Base-by-base conservation (phyloP, 2,329 filamentous ascomycete genomes). In the Ceratocystis destructans region DNA sequence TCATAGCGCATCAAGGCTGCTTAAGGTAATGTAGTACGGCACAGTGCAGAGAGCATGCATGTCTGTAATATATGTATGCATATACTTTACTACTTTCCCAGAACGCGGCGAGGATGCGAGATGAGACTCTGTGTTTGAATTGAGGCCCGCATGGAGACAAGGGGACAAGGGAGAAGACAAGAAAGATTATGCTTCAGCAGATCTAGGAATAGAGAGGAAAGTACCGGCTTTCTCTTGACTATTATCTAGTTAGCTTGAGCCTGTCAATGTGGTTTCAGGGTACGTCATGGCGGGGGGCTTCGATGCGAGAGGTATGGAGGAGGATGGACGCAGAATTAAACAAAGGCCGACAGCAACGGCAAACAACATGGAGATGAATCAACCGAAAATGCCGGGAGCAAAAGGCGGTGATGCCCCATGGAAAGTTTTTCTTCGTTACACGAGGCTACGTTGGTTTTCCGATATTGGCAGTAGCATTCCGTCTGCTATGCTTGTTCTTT, bases 21-120 rank as follows among this genome's bases (percentile, higher is more conserved):
- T 57, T 57, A 28, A 3, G 31, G 28, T 33, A 57, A 57, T 57
- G 53, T 57, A 57, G 53, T 57, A 57, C 53, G 53, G 53, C 53
- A n/a, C 53, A 57, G 53, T 33, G 31, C 22, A 57, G 53, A 20
- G n/a, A 3, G n/a, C 22, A 53, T 22, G 48, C 48, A 53, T 25
- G 48, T 53, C 48, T n/a, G n/a, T 50, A n/a, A 22, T 31, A 12
- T 7, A 50, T n/a, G 46, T 25, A 50, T 50, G 48, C 48, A 50
- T 25, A 22, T 50, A 50, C 20, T 50, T 50, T 50, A 5, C 37
- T 41, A 4, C 37, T 41, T 12, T 41, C 37, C 1, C 22, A 50
- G 22, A 20, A 25, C 22, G 20, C 48, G 20, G 20, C 48, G 48
- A 22, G 48, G 48, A 25, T 50, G 48, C 48, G 48, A 50, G 20